Evolutionary conservation across 805 yeast genomes (phyloP).

Genomic region (Jamesozyma jinghongensis): DNA sequence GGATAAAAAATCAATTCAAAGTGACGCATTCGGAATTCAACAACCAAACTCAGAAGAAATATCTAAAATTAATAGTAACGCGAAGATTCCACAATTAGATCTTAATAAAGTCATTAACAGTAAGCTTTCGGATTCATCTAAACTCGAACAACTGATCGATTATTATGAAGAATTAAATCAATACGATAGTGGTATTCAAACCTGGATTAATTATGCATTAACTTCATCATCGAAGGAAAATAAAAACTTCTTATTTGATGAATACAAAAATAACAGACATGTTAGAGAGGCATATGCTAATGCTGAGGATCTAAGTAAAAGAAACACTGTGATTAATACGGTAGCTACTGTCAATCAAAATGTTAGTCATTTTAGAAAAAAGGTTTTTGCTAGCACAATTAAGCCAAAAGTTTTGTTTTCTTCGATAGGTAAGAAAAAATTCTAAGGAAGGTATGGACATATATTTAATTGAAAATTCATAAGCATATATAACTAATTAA

Average conservation of each 20-base stretch:
- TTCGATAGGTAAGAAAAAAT: conserved; percentile 43
- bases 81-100: conserved; percentile 34
- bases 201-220: conserved; percentile 40
- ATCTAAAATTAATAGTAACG: conserved; percentile 31
- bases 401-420: conserved; percentile 45
- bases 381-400: conserved; percentile 43
- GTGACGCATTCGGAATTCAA: conserved; percentile 7
- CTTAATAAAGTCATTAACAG: conserved; percentile 33
- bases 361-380: conserved; percentile 42
- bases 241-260: conserved; percentile 24
- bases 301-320: conserved; percentile 38
- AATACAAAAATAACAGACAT: conserved; percentile 39
- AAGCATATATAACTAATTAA: too few species aligned
- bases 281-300: conserved; percentile 60
- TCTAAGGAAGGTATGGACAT: neutral
- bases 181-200: conserved; percentile 48
- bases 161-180: conserved; percentile 33
- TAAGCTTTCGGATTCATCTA: conserved; percentile 15
- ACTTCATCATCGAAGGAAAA: conserved; percentile 25
- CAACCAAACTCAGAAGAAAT: conserved; percentile 15
- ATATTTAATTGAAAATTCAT: neutral
- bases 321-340: conserved; percentile 33
- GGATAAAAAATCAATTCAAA: neutral
- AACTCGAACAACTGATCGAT: conserved; percentile 19
- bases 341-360: conserved; percentile 37